Percentiles rank a stretch among this genome's conserved stretches.
Conservation (phyloP, 441 rosid genomes). For the Gossypium gossypioides region DNA sequence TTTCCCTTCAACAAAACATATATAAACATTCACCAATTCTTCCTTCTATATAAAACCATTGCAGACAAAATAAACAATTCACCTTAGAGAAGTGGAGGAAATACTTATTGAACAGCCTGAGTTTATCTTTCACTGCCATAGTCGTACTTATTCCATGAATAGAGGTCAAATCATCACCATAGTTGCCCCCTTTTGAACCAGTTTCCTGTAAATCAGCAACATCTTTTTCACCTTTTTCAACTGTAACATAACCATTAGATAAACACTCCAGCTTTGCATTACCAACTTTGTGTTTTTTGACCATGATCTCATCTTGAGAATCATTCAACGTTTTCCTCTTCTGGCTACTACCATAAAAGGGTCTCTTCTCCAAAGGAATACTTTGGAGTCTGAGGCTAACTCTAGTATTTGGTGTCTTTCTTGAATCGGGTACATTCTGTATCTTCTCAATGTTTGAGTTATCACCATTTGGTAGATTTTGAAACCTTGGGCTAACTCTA, state of each 20-base stretch:
- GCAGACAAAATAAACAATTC: not conserved
- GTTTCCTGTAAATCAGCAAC: not conserved
- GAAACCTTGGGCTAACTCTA: slow-evolving; percentile 18
- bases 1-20: not conserved
- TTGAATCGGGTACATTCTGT: not conserved
- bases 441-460: not conserved
- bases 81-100: slow-evolving; percentile 9
- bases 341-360: slow-evolving; percentile 3
- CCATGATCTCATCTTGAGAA: not conserved
- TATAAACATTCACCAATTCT: not conserved
- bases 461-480: not conserved
- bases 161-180: not conserved
- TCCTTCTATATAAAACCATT: not conserved
- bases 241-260: not conserved
- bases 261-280: not conserved
- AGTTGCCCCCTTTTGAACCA: not conserved
- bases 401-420: not conserved
- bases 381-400: slow-evolving; percentile 14
- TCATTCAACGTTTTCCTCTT: slow-evolving; percentile 2
- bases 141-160: not conserved
- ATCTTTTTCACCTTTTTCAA: not conserved
- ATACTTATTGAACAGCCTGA: slow-evolving; percentile 12
- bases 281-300: slow-evolving; percentile 11
- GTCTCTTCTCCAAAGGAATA: slow-evolving; percentile 16
- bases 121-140: slow-evolving; percentile 4